Evolutionary conservation across 768 basidiomycete species (phyloP).

Genomic region (Exsudoporus frostii): DNA sequence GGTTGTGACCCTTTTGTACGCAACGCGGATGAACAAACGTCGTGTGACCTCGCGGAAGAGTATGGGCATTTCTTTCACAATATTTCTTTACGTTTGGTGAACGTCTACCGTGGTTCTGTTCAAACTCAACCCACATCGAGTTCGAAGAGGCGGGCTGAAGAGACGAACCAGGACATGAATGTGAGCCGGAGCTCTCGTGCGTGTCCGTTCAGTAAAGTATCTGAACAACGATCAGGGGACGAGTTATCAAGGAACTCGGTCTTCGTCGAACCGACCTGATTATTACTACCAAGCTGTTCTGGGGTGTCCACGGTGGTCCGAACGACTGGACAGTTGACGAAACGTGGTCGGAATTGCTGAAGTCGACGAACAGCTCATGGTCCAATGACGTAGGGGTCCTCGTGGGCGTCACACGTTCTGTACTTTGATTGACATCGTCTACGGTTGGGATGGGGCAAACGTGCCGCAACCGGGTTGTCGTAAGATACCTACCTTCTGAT

Average conservation of each 20-base stretch:
- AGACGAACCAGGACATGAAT: neutral
- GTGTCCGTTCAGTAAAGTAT: neutral
- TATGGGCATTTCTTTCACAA: neutral
- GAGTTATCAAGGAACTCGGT: conserved; percentile 5
- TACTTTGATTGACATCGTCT: no score
- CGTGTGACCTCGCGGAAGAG: neutral
- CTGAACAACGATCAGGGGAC: neutral
- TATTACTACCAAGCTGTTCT: conserved; percentile 6
- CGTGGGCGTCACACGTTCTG: no score
- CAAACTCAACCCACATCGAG: neutral
- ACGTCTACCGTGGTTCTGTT: neutral
- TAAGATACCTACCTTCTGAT: no score
- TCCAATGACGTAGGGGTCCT: neutral
- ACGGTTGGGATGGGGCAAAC: no score
- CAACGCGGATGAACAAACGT: neutral
- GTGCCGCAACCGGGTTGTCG: no score
- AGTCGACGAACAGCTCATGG: conserved; percentile 1
- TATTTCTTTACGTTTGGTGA: neutral
- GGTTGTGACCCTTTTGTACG: neutral
- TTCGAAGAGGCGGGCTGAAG: neutral
- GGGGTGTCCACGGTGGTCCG: neutral
- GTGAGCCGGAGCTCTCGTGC: neutral
- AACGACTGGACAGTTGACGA: neutral
- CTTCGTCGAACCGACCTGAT: conserved; percentile 7
- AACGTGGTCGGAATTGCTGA: neutral